Evolutionary conservation across 2,329 filamentous ascomycete genomes (phyloP).

Genomic region (Penicillium sp.): DNA sequence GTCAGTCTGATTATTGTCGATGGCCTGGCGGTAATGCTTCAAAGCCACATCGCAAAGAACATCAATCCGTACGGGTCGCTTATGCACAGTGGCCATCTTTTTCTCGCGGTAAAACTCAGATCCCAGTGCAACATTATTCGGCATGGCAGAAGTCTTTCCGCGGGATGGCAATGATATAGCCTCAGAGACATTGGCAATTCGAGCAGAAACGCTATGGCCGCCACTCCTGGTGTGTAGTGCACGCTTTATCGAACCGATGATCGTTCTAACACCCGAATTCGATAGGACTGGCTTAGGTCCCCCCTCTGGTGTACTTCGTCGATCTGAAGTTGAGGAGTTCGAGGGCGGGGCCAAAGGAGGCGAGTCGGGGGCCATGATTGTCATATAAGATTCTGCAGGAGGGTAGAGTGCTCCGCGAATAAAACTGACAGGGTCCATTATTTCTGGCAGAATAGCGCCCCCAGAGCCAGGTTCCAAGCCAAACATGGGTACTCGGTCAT

Average conservation of each 20-base stretch:
- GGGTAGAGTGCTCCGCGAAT: constrained; percentile 82
- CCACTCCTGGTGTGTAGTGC: constrained; percentile 62
- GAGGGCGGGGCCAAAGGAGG: constrained; percentile 34
- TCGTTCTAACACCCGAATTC: constrained; percentile 70
- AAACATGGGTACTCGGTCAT: constrained; percentile 54
- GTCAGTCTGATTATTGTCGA: constrained; percentile 39
- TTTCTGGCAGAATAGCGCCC: constrained; percentile 51
- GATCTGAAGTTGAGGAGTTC: constrained; percentile 22
- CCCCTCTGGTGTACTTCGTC: constrained; percentile 29
- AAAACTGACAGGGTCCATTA: constrained; percentile 72
- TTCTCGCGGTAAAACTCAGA: constrained; percentile 43
- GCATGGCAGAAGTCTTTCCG: constrained; percentile 40
- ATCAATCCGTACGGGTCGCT: constrained; percentile 65
- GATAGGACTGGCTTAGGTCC: constrained; percentile 25
- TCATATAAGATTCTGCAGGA: constrained; percentile 74
- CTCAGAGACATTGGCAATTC: constrained; percentile 33
- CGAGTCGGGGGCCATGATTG: constrained; percentile 54
- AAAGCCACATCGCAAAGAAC: constrained; percentile 71
- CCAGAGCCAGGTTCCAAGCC: constrained; percentile 42
- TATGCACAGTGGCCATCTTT: constrained; percentile 31
- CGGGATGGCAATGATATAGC: constrained; percentile 26
- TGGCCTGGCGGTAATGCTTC: constrained; percentile 71
- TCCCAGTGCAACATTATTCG: constrained; percentile 43
- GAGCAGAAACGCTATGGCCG: constrained; percentile 29
- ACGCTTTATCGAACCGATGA: constrained; percentile 79